Base-by-base conservation (phyloP, 768 basidiomycete species). In the Hygrocybe punicea region DNA sequence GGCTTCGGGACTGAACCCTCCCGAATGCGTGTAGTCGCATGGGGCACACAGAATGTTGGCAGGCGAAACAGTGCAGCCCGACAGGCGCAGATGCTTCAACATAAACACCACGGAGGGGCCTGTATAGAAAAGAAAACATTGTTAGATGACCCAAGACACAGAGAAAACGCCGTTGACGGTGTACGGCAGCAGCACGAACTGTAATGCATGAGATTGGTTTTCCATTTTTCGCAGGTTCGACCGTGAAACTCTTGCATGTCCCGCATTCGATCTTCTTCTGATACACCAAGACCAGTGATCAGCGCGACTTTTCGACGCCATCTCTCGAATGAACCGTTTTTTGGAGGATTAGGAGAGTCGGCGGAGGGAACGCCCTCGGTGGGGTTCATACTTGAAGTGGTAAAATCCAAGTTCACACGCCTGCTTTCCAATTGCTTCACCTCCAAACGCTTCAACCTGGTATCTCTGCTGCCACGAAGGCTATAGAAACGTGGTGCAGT, bases 81-180 rank as follows among this genome's bases (percentile, higher is more conserved):
- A 83, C 1, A 87, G 77, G 59, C 82, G 76, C n/a, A 98, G 81
- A 65, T 97, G 94, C 65, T 93, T 87, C 36, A 94, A 78, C 87
- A 99, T 92, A 74, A 98, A 97, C 8, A 86, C 82, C 1, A 98
- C 82, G 3, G 84, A 75, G 10, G 94, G 93, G 67, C 93, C 95
- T 97, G 56, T n/a, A n/a, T n/a, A 6, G 42, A 13, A 58, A 24
- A 3, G 58, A 19, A 10, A 39, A 34, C 52, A 45, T 10, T 16
- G 53, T 56, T 40, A 54, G 58, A 59, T 60, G 55, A 50, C 23
- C 25, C n/a, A 14, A 52, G 4, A 39, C 19, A 17, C 35, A 52
- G 24, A 21, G n/a, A 45, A 14, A 37, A 44, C 35, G 29, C 19
- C 13, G 54, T 53, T 37, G 4, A 29, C 29, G 29, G 29, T 53